Percentiles rank a stretch among this genome's conserved stretches.
phyloP scores from a whole-genome alignment of 1,139 yeast species.

The Saccharomyces hybrid region DNA sequence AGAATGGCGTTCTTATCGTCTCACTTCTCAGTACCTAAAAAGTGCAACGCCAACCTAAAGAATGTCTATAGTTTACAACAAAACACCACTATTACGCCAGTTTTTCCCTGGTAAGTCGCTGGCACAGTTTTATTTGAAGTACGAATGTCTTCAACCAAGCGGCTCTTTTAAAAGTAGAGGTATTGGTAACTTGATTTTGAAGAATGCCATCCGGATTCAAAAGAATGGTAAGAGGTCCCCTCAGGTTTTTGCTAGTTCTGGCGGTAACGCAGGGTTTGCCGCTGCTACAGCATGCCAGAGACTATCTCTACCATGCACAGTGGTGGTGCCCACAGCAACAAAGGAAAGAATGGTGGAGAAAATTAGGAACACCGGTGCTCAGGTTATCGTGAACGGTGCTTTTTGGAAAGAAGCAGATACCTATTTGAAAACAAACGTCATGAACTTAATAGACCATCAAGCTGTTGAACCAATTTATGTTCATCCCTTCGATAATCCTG shows the following conservation, averaged over 20 bases:
- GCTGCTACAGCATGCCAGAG: constrained; percentile 54
- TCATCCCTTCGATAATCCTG: constrained; percentile 61
- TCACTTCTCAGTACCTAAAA: too few species aligned
- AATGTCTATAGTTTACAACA: constrained; percentile 27
- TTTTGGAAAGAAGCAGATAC: constrained; percentile 64
- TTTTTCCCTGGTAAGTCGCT: constrained; percentile 23
- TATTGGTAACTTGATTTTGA: constrained; percentile 42
- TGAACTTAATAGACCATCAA: constrained; percentile 29
- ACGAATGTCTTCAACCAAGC: constrained; percentile 61
- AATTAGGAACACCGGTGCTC: constrained; percentile 44
- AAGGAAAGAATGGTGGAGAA: constrained; percentile 36
- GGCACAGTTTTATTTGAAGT: constrained; percentile 49
- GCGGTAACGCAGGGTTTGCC: constrained; percentile 76
- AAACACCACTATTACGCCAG: constrained; percentile 41
- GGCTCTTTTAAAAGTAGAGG: constrained; percentile 71
- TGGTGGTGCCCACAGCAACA: constrained; percentile 53
- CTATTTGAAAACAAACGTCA: constrained; percentile 37
- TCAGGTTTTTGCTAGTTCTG: constrained; percentile 57
- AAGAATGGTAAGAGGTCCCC: constrained; percentile 26
- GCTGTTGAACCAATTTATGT: constrained; percentile 45
- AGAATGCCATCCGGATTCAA: constrained; percentile 25
- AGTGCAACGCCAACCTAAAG: not conserved
- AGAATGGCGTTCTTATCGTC: too few species aligned
- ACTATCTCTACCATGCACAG: constrained; percentile 48
- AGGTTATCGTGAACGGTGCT: constrained; percentile 46